Conservation (phyloP, 306 rosid genomes). For the Acacia melanoxylon region DNA sequence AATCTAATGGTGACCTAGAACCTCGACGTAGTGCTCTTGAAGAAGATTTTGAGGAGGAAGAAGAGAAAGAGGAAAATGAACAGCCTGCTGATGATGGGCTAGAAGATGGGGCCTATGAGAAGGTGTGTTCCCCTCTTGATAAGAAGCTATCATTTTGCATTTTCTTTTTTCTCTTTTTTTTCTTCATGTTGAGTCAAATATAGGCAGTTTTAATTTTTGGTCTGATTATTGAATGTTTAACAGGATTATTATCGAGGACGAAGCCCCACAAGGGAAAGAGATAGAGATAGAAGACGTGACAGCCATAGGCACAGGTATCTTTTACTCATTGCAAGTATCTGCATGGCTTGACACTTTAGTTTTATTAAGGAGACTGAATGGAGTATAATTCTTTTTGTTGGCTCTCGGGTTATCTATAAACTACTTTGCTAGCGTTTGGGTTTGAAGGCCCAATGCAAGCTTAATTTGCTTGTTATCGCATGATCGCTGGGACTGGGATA, state of each 20-base stretch:
- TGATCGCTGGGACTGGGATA: background rate
- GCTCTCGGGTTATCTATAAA: background rate
- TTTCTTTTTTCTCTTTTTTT: background rate
- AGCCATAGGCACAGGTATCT: constrained; percentile 84
- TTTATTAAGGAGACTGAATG: background rate
- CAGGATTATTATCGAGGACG: constrained; percentile 85
- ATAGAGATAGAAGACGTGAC: constrained; percentile 88
- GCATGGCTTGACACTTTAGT: constrained; percentile 1
- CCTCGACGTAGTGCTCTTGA: constrained; percentile 91
- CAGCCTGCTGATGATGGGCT: constrained; percentile 66
- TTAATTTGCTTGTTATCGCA: constrained; percentile 4
- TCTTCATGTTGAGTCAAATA: background rate
- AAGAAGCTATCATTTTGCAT: background rate
- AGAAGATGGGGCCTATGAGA: constrained; percentile 70
- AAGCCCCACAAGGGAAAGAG: constrained; percentile 87
- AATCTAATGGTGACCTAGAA: constrained; percentile 61
- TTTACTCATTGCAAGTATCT: constrained; percentile 19
- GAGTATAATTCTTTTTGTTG: constrained; percentile 5
- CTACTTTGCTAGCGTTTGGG: constrained; percentile 14
- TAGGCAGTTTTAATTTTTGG: constrained; percentile 1
- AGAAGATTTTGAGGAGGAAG: constrained; percentile 99
- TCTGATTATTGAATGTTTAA: constrained; percentile 22
- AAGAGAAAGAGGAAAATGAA: constrained; percentile 90
- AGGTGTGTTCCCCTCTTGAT: constrained; percentile 44
- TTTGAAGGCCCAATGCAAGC: background rate